phyloP scores from a whole-genome alignment of 805 yeast species.

The Suhomyces sp. region DNA sequence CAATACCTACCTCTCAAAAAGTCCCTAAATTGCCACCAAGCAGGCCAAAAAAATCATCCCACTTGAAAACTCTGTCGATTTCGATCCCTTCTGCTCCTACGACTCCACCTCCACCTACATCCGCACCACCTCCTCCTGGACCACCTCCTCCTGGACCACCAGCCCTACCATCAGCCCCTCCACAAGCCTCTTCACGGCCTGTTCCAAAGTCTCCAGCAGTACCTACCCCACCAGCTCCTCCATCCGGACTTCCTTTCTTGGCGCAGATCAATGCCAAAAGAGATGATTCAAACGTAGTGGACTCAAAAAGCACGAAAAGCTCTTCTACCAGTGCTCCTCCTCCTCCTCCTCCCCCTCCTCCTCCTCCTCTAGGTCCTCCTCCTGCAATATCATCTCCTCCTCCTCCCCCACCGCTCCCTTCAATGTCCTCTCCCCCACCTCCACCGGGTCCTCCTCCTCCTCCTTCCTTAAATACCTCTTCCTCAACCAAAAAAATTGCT shows the following conservation, averaged over 20 bases:
- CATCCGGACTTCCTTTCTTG: conserved; percentile 45
- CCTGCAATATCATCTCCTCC: conserved; percentile 4
- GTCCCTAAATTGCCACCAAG: conserved; percentile 39
- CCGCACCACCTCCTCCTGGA: conserved; percentile 14
- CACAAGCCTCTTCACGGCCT: neutral
- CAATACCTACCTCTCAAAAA: conserved; percentile 14
- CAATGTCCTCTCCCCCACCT: conserved; percentile 13
- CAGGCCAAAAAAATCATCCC: conserved; percentile 39
- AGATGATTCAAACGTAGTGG: conserved; percentile 45
- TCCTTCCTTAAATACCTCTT: neutral
- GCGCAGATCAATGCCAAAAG: conserved; percentile 50
- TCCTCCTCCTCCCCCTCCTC: conserved; percentile 14
- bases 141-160: conserved; percentile 13
- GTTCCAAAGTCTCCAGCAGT: conserved; percentile 5
- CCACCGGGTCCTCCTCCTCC: conserved; percentile 15
- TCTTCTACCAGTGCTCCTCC: conserved; percentile 8
- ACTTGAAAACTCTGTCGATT: conserved; percentile 18
- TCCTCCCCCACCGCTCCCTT: conserved; percentile 9
- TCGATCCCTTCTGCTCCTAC: conserved; percentile 3
- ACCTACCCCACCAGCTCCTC: conserved; percentile 20
- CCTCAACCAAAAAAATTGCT: conserved; percentile 11
- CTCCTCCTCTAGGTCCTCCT: conserved; percentile 22
- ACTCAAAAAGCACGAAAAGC: conserved; percentile 14
- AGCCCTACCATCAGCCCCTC: conserved; percentile 11
- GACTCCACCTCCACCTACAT: conserved; percentile 18